Evolutionary conservation across 2,329 filamentous ascomycete genomes (phyloP), one percentile per base, ranked within the genome.

Genomic region (Hymenoscyphus repandus): DNA sequence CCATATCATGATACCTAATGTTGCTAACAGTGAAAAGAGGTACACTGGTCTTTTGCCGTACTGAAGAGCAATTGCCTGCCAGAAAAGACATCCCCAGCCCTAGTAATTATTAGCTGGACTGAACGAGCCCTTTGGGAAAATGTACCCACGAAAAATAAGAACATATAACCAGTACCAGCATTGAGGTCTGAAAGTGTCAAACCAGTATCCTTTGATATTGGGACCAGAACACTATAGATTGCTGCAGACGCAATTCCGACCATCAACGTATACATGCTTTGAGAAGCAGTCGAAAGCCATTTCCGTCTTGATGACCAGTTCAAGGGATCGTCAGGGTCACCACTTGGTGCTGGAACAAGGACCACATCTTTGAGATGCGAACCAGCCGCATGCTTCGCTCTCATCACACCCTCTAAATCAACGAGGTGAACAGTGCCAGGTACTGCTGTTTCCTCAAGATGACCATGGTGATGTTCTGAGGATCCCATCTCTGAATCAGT

Each of bases 131-230:
- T 42, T 3, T 17, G 40, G 9, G 27, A 7, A 30, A 22, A 17
- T 5, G 4, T 20, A 40, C 38, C 10, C 11, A 40, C 38, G 38
- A 40, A 40, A n/a, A 59, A 67, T 30, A 78, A 59, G 55, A 78
- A 78, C 73, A 77, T 75, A 45, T 73, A 71, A 2, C 76, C 76
- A 11, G 72, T 77, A 6, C 75, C 76, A 44, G 71, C 67, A 52
- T 75, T 75, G 15, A 78, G 60, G 33, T 72, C 66, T 3, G 62
- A 64, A 1, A 75, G 59, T 0, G 70, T 71, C 33, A 79, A 63
- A 3, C 70, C 72, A 0, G 73, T 74, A n/a, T 72, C 71, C 41
- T 68, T 61, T 6, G 69, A 70, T 36, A 79, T 74, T 10, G 72
- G 71, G 5, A 70, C 70, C 7, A 78, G 64, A 6, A 78, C 72